A percentile compares a stretch with the other conserved stretches of the same genome.
These are phyloP conservation scores for Mycena polygramma DNA, from an alignment of 768 basidiomycete species.

Conservation along the genomic window DNA sequence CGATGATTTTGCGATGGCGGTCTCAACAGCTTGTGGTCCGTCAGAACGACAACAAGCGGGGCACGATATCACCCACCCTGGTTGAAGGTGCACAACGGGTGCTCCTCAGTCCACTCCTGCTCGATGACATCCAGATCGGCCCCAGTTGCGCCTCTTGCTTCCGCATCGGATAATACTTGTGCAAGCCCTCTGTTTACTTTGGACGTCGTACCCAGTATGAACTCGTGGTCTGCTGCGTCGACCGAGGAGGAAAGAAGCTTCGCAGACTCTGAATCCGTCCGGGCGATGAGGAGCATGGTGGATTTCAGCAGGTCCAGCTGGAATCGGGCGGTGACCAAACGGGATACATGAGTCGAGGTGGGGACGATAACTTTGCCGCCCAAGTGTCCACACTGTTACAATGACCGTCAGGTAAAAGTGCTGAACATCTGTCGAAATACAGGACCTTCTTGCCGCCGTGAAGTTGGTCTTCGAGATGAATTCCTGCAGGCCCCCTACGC, in stretches of 20 bases:
- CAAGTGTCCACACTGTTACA: slow-evolving; percentile 81
- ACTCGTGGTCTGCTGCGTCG: slow-evolving; percentile 86
- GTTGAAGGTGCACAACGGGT: slow-evolving; percentile 86
- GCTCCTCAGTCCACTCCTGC: slow-evolving; percentile 76
- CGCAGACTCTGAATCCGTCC: slow-evolving; percentile 92
- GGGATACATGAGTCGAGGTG: slow-evolving; percentile 86
- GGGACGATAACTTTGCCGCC: slow-evolving; percentile 95
- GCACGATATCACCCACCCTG: slow-evolving; percentile 63
- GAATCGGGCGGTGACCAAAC: slow-evolving; percentile 88
- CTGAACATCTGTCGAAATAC: slow-evolving; percentile 23
- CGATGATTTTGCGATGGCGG: slow-evolving; percentile 64
- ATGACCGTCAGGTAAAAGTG: not conserved
- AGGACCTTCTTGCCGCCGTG: slow-evolving; percentile 92
- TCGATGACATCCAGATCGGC: slow-evolving; percentile 82
- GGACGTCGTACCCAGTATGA: slow-evolving; percentile 73
- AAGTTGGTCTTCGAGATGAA: slow-evolving; percentile 95
- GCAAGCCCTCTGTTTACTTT: slow-evolving; percentile 67
- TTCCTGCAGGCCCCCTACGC: slow-evolving; percentile 84
- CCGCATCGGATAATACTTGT: slow-evolving; percentile 78
- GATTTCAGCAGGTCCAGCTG: slow-evolving; percentile 92
- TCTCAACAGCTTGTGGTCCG: slow-evolving; percentile 64
- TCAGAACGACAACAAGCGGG: not conserved
- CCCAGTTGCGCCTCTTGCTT: slow-evolving; percentile 71
- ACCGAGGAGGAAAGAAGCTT: slow-evolving; percentile 88
- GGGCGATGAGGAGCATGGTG: slow-evolving; percentile 90